Percentiles rank a stretch among this genome's conserved stretches.
phyloP scores from a whole-genome alignment of 2,329 filamentous ascomycete species.

The Colletotrichum simmondsii region DNA sequence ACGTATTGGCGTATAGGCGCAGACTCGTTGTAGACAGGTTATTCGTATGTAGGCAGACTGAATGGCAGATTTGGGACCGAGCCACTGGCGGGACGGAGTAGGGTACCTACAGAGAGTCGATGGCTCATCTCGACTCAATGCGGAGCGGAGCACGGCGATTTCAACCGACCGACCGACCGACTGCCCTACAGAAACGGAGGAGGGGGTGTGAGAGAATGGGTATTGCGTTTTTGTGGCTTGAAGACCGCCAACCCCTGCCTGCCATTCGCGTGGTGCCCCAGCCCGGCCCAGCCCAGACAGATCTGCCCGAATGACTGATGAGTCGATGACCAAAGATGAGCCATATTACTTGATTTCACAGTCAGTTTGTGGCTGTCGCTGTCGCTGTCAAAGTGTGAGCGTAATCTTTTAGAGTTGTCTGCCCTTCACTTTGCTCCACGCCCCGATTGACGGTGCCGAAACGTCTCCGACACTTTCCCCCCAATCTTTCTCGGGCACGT shows the following conservation, averaged over 20 bases:
- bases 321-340: slow-evolving; percentile 26
- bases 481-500: slow-evolving; percentile 2
- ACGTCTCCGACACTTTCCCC: slow-evolving; percentile 7
- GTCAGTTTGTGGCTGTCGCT: too few relatives aligned
- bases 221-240: slow-evolving; percentile 1
- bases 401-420: slow-evolving; percentile 12
- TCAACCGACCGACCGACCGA: not conserved
- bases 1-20: not conserved
- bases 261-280: not conserved
- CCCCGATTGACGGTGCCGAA: slow-evolving; percentile 25
- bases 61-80: not conserved
- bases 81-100: too few relatives aligned
- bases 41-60: not conserved
- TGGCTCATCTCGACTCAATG: slow-evolving; percentile 14
- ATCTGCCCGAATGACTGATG: slow-evolving; percentile 1
- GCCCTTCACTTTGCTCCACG: not conserved
- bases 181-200: too few relatives aligned
- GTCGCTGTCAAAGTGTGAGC: not conserved
- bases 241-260: not conserved
- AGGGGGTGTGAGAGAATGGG: not conserved
- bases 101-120: not conserved
- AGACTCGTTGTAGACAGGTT: too few relatives aligned
- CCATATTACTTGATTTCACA: not conserved
- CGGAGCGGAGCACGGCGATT: not conserved
- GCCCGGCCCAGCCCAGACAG: too few relatives aligned